Base-by-base conservation (phyloP, 257 asterid genomes). In the Jaltomata sinuosa region DNA sequence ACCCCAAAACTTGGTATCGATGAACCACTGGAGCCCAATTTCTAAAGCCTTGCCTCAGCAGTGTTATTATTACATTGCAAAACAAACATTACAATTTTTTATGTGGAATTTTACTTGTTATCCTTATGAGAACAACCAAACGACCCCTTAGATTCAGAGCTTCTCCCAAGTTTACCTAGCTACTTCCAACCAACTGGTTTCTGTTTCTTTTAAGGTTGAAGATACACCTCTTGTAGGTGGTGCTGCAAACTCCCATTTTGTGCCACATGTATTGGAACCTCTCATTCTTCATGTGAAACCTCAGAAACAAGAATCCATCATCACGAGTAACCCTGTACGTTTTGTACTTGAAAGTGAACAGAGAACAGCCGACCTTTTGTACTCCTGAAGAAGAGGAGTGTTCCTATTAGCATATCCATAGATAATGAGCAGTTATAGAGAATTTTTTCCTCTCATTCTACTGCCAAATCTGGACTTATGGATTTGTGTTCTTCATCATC, bases 401-500 rank as follows among this genome's bases (percentile, higher is more conserved):
- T 65, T 84, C 82, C 79, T 85, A 77, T 18, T 85, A 88, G 55
- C 65, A 81, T 90, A 89, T 87, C 90, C 86, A 86, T 34, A 34
- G 54, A 85, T 25, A 29, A 82, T 67, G 71, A 3, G 53, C 19
- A 49, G 64, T 71, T 65, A 65, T 22, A 19, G 54, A 32, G 29
- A 84, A 84, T 72, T 29, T 71, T 47, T 67, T 16, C 36, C 16
- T 83, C 65, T 88, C 86, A 87, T 76, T 71, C 87, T 64, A 81
- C 80, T 78, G 87, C 74, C 21, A 89, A 84, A 80, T 83, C 83
- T 59, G 84, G 83, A 62, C 16, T 79, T 34, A 52, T 77, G 12
- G 85, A 84, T 76, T 86, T 86, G 19, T 85, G 88, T 76, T 87
- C 88, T 54, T n/a, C 67, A 3, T 85, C 88, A 36, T 79, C 88